Conservation (phyloP, 1,284 basidiomycete genomes). For the Heterobasidion parviporum region DNA sequence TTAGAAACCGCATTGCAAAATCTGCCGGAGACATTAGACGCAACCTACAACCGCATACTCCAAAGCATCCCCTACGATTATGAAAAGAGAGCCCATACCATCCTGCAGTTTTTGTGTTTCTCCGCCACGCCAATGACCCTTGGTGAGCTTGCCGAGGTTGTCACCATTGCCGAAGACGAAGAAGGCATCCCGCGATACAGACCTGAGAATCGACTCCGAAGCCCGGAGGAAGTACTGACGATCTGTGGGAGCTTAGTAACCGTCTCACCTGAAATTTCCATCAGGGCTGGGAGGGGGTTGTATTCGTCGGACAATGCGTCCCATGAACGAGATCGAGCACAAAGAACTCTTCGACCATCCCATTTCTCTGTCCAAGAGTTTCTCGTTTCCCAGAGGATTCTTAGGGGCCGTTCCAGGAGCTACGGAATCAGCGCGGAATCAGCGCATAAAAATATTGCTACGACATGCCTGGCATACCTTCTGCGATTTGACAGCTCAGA, state of each 20-base stretch:
- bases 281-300: too few relatives aligned
- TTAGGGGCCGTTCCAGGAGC: not conserved
- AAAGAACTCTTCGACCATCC: not conserved
- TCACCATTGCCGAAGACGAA: not conserved
- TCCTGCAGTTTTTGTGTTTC: constrained; percentile 3
- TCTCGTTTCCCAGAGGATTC: not conserved
- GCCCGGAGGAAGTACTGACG: too few relatives aligned
- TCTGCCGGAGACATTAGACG: constrained; percentile 2
- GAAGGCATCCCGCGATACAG: not conserved
- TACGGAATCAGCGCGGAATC: not conserved
- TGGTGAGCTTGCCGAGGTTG: not conserved
- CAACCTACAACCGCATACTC: constrained; percentile 4
- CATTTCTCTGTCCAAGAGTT: not conserved
- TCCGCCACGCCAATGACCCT: not conserved
- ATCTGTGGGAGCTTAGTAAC: too few relatives aligned
- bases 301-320: too few relatives aligned
- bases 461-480: not conserved
- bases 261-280: too few relatives aligned
- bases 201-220: too few relatives aligned
- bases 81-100: not conserved
- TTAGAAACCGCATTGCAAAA: not conserved
- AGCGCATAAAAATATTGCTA: not conserved
- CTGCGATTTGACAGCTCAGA: not conserved
- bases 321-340: too few relatives aligned
- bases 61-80: not conserved